phyloP scores from a whole-genome alignment of 139 green algal genomes.

The Chlorella sp. region DNA sequence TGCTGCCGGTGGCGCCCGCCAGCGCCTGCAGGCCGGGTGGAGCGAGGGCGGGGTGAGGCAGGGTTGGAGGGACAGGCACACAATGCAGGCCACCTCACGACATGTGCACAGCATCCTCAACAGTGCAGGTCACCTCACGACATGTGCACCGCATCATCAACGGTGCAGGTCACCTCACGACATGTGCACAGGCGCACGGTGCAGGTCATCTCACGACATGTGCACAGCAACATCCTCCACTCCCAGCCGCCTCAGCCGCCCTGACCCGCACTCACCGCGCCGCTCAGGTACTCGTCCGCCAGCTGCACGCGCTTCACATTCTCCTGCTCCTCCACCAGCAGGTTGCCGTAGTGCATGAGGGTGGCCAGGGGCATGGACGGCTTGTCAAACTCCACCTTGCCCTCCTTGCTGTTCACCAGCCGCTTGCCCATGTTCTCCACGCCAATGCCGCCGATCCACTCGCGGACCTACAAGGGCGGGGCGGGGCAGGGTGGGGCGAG shows the following conservation, averaged over 20 bases:
- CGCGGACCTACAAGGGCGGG: slow-evolving; percentile 59
- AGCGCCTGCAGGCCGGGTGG: slow-evolving; percentile 53
- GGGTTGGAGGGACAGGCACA: no score
- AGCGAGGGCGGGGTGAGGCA: no score
- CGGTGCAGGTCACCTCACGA: no score
- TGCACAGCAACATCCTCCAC: no score
- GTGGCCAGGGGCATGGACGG: slow-evolving; percentile 86
- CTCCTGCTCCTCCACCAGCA: slow-evolving; percentile 96
- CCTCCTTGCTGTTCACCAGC: slow-evolving; percentile 91
- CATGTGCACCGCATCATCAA: no score
- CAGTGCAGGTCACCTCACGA: no score
- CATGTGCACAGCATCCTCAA: no score
- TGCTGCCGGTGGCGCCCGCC: slow-evolving; percentile 72
- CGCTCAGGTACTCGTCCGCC: slow-evolving; percentile 90
- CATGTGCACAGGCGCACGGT: no score
- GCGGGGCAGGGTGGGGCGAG: not conserved
- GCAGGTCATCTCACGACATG: no score
- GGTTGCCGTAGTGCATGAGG: slow-evolving; percentile 90
- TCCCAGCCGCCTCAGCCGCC: not conserved
- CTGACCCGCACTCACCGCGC: not conserved
- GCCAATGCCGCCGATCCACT: slow-evolving; percentile 83
- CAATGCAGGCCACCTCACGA: no score
- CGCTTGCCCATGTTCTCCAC: slow-evolving; percentile 89
- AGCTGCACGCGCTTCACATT: slow-evolving; percentile 99
- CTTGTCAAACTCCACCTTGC: slow-evolving; percentile 86